phyloP scores from a whole-genome alignment of 345 rosid genomes.

The Populus deltoides region DNA sequence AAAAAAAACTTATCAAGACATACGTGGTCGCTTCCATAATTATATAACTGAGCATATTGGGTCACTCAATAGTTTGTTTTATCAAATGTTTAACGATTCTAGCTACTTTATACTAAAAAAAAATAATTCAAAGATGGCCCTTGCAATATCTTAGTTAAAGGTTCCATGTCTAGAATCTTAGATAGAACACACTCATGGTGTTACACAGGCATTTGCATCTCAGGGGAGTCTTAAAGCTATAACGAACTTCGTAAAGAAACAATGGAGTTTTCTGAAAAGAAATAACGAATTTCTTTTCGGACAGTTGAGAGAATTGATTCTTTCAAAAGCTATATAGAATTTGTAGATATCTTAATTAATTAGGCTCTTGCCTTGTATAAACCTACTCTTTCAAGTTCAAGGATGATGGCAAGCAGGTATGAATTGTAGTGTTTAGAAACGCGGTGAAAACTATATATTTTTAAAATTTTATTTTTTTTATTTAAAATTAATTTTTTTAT shows the following conservation, averaged over 20 bases:
- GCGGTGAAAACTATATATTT: no score
- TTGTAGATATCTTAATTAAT: not conserved
- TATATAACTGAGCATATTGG: not conserved
- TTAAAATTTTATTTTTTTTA: no score
- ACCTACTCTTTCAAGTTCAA: not conserved
- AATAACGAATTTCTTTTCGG: slow-evolving; percentile 35
- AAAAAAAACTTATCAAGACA: not conserved
- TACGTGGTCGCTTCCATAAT: not conserved
- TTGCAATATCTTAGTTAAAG: not conserved
- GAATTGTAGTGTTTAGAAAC: no score
- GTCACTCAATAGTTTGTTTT: not conserved
- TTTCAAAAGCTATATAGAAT: not conserved
- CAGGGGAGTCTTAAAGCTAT: slow-evolving; percentile 15
- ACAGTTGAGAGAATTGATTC: slow-evolving; percentile 25
- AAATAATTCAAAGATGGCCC: not conserved
- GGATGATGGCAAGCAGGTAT: no score
- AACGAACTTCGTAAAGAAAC: slow-evolving; percentile 19
- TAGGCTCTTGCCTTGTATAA: not conserved
- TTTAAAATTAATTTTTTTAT: no score
- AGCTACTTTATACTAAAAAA: not conserved
- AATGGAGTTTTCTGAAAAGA: slow-evolving; percentile 15
- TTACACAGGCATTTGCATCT: slow-evolving; percentile 12
- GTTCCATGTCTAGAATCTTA: not conserved
- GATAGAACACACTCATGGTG: not conserved
- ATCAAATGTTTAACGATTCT: not conserved